phyloP scores from a whole-genome alignment of 768 basidiomycete genomes.

The Tylopilus intermedius region DNA sequence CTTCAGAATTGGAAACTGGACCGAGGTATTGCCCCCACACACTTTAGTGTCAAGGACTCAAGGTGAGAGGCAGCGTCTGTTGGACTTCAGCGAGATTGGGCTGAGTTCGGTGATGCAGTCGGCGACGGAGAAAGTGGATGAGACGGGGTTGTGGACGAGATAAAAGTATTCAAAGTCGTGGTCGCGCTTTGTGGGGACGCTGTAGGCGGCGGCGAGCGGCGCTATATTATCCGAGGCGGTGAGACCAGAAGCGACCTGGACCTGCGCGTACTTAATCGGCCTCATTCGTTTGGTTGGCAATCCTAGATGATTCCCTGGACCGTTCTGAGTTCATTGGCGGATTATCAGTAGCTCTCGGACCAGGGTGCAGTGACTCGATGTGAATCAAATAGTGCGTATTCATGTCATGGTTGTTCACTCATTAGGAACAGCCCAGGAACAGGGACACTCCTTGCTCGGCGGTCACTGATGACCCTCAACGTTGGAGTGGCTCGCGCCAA shows the following conservation, averaged over 20 bases:
- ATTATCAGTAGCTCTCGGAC: no score
- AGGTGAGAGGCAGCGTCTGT: no score
- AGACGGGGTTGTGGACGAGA: slow-evolving; percentile 55
- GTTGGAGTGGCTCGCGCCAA: no score
- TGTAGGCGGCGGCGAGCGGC: slow-evolving; percentile 5
- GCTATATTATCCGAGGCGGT: slow-evolving; percentile 14
- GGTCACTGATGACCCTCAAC: no score
- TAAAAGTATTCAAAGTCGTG: slow-evolving; percentile 82
- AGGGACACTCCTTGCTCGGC: no score
- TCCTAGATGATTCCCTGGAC: not conserved
- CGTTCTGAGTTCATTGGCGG: not conserved
- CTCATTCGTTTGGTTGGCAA: not conserved
- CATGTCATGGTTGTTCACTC: no score
- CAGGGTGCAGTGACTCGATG: no score
- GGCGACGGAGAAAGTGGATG: slow-evolving; percentile 48
- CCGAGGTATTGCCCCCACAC: no score
- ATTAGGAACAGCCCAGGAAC: no score
- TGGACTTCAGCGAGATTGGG: slow-evolving; percentile 1
- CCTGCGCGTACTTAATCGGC: not conserved
- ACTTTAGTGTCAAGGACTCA: no score
- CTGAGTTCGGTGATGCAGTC: slow-evolving; percentile 59
- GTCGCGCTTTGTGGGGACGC: slow-evolving; percentile 34
- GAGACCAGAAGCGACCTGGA: not conserved
- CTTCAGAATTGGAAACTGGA: no score
- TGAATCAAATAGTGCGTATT: no score